A percentile compares a stretch with the other conserved stretches of the same genome.
Conservation (phyloP, 2,329 filamentous ascomycete species). For the Epichloe amarillans region DNA sequence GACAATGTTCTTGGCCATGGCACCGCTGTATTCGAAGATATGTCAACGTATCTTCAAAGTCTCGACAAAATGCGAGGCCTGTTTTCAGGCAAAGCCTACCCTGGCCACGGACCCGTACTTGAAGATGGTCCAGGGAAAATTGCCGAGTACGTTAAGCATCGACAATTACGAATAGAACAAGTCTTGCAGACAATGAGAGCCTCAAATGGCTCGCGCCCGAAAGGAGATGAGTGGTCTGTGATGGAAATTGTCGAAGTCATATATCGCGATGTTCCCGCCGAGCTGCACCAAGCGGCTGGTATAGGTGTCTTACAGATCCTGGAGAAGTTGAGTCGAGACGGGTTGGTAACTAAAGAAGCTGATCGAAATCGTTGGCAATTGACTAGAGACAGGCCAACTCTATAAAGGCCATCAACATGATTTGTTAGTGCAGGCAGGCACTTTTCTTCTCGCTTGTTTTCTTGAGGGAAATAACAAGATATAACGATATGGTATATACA, state of each 20-base stretch:
- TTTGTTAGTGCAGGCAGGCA: too few relatives aligned
- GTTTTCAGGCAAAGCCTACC: conserved; percentile 62
- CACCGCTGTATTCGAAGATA: conserved; percentile 72
- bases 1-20: conserved; percentile 84
- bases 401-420: conserved; percentile 7
- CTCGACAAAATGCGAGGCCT: conserved; percentile 54
- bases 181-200: conserved; percentile 51
- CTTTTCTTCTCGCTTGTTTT: too few relatives aligned
- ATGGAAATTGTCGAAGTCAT: conserved; percentile 82
- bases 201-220: conserved; percentile 15
- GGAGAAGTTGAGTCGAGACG: conserved; percentile 63
- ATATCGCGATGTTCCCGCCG: conserved; percentile 66
- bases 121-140: conserved; percentile 60
- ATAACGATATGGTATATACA: too few relatives aligned
- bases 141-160: conserved; percentile 69
- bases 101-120: conserved; percentile 74
- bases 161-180: conserved; percentile 66
- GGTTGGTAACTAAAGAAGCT: conserved; percentile 38
- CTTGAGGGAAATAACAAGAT: too few relatives aligned
- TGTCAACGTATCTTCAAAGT: conserved; percentile 53
- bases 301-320: conserved; percentile 67
- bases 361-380: conserved; percentile 21
- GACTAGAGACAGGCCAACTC: conserved; percentile 10
- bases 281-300: conserved; percentile 62
- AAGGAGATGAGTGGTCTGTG: conserved; percentile 41